Evolutionary conservation across 2,329 filamentous ascomycete species (phyloP).

Genomic region (Talaromyces pinophilus): DNA sequence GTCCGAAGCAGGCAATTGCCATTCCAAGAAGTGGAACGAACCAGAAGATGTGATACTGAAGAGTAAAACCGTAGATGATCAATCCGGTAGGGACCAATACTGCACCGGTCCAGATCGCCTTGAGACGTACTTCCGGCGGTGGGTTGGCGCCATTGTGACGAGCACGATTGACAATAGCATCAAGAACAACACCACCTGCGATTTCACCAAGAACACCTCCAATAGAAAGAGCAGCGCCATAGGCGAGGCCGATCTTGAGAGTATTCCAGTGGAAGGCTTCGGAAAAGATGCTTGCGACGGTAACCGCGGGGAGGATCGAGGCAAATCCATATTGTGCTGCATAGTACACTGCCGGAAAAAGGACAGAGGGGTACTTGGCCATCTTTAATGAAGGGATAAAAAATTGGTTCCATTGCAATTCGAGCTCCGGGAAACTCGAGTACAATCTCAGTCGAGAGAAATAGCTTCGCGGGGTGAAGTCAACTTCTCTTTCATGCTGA

Average conservation of each 20-base stretch:
- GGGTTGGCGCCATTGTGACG: background rate
- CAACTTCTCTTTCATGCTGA: background rate
- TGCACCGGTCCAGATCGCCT: background rate
- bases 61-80: background rate
- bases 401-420: background rate
- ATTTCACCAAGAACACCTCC: background rate
- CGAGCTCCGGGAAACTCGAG: background rate
- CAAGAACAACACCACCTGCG: background rate
- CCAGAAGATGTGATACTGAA: background rate
- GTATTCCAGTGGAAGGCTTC: background rate
- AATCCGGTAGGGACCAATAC: background rate
- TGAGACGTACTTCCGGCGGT: background rate
- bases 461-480: background rate
- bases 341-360: background rate
- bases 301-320: background rate
- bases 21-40: background rate
- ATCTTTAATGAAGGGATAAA: background rate
- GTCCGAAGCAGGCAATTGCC: background rate
- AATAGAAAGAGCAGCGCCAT: background rate
- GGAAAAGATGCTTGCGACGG: background rate
- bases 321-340: background rate
- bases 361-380: background rate
- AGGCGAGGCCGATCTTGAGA: background rate
- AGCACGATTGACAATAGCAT: background rate
- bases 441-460: background rate